phyloP scores from a whole-genome alignment of 805 yeast species.

The Cyberlindnera xylosilytica region DNA sequence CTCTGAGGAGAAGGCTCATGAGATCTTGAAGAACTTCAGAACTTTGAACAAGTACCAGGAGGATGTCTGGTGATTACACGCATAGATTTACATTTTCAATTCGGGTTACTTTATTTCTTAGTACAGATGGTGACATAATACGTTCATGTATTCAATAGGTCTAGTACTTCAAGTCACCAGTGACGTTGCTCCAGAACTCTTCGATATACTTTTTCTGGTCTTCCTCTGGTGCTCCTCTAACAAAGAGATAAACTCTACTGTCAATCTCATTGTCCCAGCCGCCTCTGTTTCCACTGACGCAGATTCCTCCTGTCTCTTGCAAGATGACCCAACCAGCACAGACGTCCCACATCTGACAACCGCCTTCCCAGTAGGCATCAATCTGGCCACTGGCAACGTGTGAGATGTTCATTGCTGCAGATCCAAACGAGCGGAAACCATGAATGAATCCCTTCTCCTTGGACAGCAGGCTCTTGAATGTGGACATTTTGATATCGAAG shows the following conservation, averaged over 20 bases:
- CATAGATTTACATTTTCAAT: too few relatives aligned
- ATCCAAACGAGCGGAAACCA: conserved; percentile 59
- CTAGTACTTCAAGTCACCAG: conserved; percentile 42
- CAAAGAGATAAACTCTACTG: conserved; percentile 52
- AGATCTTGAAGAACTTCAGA: conserved; percentile 72
- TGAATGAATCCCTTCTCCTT: conserved; percentile 57
- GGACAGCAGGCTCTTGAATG: conserved; percentile 42
- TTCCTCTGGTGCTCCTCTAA: conserved; percentile 42
- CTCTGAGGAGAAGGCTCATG: conserved; percentile 65
- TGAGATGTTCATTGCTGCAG: conserved; percentile 62
- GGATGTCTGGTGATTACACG: conserved; percentile 81
- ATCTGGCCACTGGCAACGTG: conserved; percentile 55
- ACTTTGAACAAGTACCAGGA: conserved; percentile 90
- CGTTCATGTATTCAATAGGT: too few relatives aligned
- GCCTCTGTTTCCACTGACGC: conserved; percentile 53
- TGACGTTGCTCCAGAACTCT: conserved; percentile 48
- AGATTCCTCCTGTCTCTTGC: conserved; percentile 54
- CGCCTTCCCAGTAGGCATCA: conserved; percentile 69
- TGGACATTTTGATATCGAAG: conserved; percentile 46
- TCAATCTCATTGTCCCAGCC: conserved; percentile 48
- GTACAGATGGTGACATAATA: too few relatives aligned
- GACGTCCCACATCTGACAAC: conserved; percentile 69
- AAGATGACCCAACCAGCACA: conserved; percentile 66
- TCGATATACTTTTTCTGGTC: conserved; percentile 45
- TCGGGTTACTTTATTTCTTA: too few relatives aligned